Conservation (phyloP, 768 basidiomycete species). For the Hypsizygus marmoreus region DNA sequence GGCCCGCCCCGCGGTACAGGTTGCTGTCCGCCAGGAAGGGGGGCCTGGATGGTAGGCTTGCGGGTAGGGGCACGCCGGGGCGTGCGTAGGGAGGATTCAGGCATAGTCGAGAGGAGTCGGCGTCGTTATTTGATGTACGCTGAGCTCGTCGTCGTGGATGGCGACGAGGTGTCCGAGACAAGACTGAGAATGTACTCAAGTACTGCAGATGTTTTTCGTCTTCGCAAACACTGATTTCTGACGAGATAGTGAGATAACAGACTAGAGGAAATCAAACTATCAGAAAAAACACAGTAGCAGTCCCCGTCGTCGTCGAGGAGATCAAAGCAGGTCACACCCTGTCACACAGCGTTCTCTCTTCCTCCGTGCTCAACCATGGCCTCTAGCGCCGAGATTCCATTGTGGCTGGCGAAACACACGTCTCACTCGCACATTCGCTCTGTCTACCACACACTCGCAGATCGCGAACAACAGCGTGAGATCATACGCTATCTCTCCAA, state of each 20-base stretch:
- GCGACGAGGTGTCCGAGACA: too few relatives aligned
- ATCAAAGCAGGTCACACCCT: constrained; percentile 1
- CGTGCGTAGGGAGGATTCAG: constrained; percentile 22
- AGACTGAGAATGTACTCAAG: too few relatives aligned
- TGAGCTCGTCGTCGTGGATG: constrained; percentile 4
- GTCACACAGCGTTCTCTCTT: not conserved
- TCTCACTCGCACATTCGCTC: constrained; percentile 7
- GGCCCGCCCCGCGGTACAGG: constrained; percentile 43
- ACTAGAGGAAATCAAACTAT: too few relatives aligned
- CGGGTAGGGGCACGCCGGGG: constrained; percentile 24
- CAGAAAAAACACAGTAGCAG: too few relatives aligned
- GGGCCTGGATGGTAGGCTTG: constrained; percentile 19
- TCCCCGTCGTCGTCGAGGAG: too few relatives aligned
- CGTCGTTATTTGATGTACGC: constrained; percentile 4
- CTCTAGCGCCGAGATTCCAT: not conserved
- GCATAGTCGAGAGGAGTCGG: too few relatives aligned
- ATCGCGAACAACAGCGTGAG: constrained; percentile 17
- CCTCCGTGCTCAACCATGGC: constrained; percentile 5
- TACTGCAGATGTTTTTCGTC: too few relatives aligned
- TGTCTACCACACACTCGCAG: constrained; percentile 9
- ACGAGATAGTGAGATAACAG: too few relatives aligned
- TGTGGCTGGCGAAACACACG: constrained; percentile 17
- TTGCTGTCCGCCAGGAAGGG: constrained; percentile 19
- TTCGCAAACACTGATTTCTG: too few relatives aligned
- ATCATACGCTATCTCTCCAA: constrained; percentile 12